Percentiles rank a stretch among this genome's conserved stretches.
Conservation (phyloP, 176 grass and related monocot species). For the Bromus sterilis region DNA sequence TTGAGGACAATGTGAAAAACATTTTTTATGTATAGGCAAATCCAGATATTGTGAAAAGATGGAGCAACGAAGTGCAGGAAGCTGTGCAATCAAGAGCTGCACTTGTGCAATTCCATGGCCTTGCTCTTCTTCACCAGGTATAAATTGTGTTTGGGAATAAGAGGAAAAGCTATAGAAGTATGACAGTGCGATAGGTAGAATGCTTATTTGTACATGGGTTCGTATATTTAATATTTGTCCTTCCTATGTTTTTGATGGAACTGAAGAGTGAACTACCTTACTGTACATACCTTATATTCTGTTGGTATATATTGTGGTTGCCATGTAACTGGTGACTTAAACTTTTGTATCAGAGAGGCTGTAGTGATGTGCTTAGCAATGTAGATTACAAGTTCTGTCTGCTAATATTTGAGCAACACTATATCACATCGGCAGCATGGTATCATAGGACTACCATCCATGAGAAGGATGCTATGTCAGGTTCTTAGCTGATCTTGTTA, state of each 20-base stretch:
- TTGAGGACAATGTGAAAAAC: neutral
- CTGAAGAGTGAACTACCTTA: neutral
- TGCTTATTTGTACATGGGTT: neutral
- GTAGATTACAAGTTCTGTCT: neutral
- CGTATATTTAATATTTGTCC: neutral
- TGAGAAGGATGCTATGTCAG: neutral
- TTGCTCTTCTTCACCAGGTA: slow-evolving; percentile 96
- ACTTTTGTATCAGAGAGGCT: neutral
- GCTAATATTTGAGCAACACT: neutral
- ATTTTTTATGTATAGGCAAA: slow-evolving; percentile 48
- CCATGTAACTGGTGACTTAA: neutral
- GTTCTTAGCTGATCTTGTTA: neutral
- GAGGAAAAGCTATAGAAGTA: neutral
- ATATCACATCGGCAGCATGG: neutral
- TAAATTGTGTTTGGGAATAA: neutral
- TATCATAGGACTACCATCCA: neutral
- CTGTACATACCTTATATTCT: no score
- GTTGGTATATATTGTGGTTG: neutral
- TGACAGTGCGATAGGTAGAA: neutral
- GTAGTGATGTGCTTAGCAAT: neutral
- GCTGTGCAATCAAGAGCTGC: slow-evolving; percentile 94
- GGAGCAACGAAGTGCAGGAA: slow-evolving; percentile 99
- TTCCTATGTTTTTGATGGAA: neutral
- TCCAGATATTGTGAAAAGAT: slow-evolving; percentile 94
- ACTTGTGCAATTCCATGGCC: slow-evolving; percentile 94